Base-by-base conservation (phyloP, 495 filamentous ascomycete genomes). In the Xylaria grammica region DNA sequence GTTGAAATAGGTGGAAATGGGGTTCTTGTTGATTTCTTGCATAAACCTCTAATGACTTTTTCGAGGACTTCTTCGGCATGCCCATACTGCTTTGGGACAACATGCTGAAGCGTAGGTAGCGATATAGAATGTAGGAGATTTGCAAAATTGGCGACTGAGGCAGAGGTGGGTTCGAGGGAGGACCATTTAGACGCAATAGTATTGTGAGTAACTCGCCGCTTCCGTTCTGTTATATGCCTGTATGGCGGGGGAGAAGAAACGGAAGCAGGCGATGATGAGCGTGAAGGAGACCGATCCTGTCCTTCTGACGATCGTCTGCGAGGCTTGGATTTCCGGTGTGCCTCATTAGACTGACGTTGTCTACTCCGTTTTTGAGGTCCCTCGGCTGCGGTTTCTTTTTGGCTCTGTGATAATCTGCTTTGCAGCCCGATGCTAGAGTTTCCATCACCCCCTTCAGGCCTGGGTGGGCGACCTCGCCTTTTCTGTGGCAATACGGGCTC, bases 171-270 rank as follows among this genome's bases (percentile, higher is more conserved):
- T 7, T 77, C 73, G 19, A 83, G 78, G 8, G 77, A 62, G 11
- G 69, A 67, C 81, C 81, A 83, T 61, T 80, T 82, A n/a, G 77
- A 65, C 26, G 76, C 62, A 65, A 83, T 79, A 48, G 76, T 73
- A 11, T 79, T 67, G 24, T 73, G 79, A 17, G 77, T 72, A 20
- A 83, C 74, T 15, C 72, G 69, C 44, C 74, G 78, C 7, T 78
- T 77, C 46, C 67, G 75, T n/a, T 79, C 65, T 7, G 74, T 60
- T 22, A 83, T 71, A 46, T 80, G 77, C 26, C 72, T 72, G 60
- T 79, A 80, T 24, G 71, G 72, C 10, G 51, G 65, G 0, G 62
- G 48, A 27, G 72, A 71, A n/a, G 71, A 71, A 34, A 8, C 60
- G 1, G 71, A 69, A 20, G 71, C 67, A 13, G 71, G 60, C 1